Conservation (phyloP, 306 rosid species). For the Vigna unguiculata region DNA sequence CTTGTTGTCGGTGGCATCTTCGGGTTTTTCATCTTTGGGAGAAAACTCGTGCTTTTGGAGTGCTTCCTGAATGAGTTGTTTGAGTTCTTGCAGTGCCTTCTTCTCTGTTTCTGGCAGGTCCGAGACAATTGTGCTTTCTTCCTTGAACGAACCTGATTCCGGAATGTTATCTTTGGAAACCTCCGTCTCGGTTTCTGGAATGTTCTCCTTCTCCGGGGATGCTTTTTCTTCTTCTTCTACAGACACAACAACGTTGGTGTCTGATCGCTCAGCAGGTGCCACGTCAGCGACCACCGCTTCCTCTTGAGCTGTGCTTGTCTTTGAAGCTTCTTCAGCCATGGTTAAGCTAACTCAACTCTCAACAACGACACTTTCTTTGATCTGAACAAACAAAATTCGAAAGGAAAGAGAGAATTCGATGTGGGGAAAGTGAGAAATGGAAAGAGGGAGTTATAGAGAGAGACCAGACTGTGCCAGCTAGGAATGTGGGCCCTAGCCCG, state of each 20-base stretch:
- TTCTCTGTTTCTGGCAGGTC: constrained; percentile 63
- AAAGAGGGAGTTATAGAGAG: constrained; percentile 24
- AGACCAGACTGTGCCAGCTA: constrained; percentile 43
- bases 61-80: constrained; percentile 61
- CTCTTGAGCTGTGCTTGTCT: constrained; percentile 40
- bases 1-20: background rate
- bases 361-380: background rate
- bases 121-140: constrained; percentile 64
- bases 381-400: background rate
- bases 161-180: constrained; percentile 46
- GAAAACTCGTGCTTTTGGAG: constrained; percentile 64
- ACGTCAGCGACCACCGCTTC: constrained; percentile 40
- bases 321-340: constrained; percentile 57
- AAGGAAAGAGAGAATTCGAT: background rate
- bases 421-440: constrained; percentile 36
- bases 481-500: constrained; percentile 43
- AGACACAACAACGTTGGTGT: background rate
- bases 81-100: constrained; percentile 67
- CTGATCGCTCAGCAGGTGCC: constrained; percentile 27
- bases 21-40: constrained; percentile 36
- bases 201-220: background rate
- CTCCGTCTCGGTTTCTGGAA: constrained; percentile 16
- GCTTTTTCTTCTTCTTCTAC: background rate
- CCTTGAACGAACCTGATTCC: constrained; percentile 57
- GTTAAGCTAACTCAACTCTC: too few relatives aligned